These are phyloP conservation scores for Pythium chondricola DNA, from an alignment of 352 stramenopile genomes.

Conservation along the genomic window DNA sequence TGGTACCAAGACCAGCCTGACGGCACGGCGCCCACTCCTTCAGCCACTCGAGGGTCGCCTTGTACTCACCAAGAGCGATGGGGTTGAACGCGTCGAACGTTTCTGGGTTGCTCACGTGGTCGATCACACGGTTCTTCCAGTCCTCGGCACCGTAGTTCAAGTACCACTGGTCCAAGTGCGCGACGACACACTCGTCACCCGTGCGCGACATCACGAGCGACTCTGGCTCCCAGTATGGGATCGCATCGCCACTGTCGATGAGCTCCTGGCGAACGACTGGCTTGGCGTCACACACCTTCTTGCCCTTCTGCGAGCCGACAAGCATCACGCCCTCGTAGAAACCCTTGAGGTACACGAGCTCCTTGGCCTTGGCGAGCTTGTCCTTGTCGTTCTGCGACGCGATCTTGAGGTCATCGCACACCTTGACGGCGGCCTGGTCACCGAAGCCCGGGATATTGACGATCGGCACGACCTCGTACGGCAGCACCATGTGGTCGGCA, in stretches of 20 bases:
- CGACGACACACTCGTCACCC: conserved; percentile 99
- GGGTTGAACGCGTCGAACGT: conserved; percentile 95
- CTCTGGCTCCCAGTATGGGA: conserved; percentile 99
- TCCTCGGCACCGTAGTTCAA: conserved; percentile 97
- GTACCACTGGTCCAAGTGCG: conserved; percentile 99
- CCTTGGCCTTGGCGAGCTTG: conserved; percentile 98
- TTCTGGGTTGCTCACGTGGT: conserved; percentile 91
- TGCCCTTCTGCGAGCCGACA: conserved; percentile 94
- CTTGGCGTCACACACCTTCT: conserved; percentile 98
- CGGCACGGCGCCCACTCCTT: conserved; percentile 99
- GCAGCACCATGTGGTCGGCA: conserved; percentile 96
- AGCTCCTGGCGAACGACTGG: conserved; percentile 95
- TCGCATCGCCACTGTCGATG: conserved; percentile 89
- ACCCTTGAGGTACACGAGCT: conserved; percentile 98
- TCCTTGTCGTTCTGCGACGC: conserved; percentile 98
- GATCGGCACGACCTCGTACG: conserved; percentile 98
- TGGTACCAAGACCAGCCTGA: conserved; percentile 95
- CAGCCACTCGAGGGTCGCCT: conserved; percentile 97
- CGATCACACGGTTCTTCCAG: conserved; percentile 94
- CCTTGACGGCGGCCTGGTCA: conserved; percentile 92
- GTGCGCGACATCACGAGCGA: conserved; percentile 94
- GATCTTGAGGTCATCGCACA: conserved; percentile 98
- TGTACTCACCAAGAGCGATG: conserved; percentile 92
- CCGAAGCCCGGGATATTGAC: conserved; percentile 99
- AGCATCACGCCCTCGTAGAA: conserved; percentile 99